Evolutionary conservation across 441 rosid species (phyloP).

Genomic region (Arabidopsis lyrata): DNA sequence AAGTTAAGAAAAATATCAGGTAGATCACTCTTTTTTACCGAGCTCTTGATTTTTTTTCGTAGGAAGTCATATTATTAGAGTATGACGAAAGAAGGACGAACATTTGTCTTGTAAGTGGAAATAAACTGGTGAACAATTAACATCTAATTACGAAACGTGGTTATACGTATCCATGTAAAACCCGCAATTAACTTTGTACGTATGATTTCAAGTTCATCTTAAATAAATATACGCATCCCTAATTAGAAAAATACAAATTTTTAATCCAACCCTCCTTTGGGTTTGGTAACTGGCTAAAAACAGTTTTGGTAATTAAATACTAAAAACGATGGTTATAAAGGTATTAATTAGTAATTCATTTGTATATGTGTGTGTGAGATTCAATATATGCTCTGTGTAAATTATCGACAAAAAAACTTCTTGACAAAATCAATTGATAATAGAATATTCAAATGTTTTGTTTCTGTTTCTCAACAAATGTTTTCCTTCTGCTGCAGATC

Average conservation of each 20-base stretch:
- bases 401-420: not conserved
- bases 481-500: no score
- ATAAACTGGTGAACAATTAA: slow-evolving; percentile 32
- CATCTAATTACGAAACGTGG: slow-evolving; percentile 25
- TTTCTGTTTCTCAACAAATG: no score
- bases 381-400: not conserved
- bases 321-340: not conserved
- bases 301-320: not conserved
- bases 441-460: not conserved
- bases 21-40: not conserved
- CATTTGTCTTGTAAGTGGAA: slow-evolving; percentile 23
- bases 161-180: slow-evolving; percentile 33
- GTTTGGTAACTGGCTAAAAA: slow-evolving; percentile 20
- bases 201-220: slow-evolving; percentile 21
- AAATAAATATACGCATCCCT: slow-evolving; percentile 10
- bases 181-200: slow-evolving; percentile 29
- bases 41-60: not conserved
- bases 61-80: not conserved
- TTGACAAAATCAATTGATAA: not conserved
- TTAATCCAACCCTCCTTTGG: slow-evolving; percentile 6
- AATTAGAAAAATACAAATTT: not conserved
- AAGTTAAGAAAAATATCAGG: not conserved
- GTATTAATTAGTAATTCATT: not conserved
- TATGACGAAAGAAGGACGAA: not conserved
- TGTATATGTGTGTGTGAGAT: not conserved